Percentiles rank a stretch among this genome's conserved stretches.
Conservation (phyloP, 192 early-diverging fungal species). For the Podila minutissima region DNA sequence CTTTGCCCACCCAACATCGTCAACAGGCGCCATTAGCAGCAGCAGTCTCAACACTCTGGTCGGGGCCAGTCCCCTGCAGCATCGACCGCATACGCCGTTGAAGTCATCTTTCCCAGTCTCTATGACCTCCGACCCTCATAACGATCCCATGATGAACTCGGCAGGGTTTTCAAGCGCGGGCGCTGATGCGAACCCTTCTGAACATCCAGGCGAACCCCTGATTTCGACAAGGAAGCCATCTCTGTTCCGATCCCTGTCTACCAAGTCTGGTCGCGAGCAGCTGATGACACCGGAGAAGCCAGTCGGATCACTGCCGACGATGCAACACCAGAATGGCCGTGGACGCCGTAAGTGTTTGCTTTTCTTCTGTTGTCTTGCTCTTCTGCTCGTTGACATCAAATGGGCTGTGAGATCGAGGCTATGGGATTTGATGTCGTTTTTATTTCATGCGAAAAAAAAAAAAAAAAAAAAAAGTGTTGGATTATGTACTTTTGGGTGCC, state of each 20-base stretch:
- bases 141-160: conserved; percentile 12
- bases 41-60: conserved; percentile 17
- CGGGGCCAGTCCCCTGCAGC: conserved; percentile 19
- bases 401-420: neutral
- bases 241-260: conserved; percentile 24
- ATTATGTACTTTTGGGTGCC: too few relatives aligned
- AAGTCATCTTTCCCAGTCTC: conserved; percentile 29
- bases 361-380: neutral
- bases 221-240: neutral
- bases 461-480: neutral
- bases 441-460: neutral
- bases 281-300: conserved; percentile 26
- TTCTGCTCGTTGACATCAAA: neutral
- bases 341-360: conserved; percentile 32
- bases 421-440: too few relatives aligned
- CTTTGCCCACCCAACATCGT: neutral
- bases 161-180: conserved; percentile 1
- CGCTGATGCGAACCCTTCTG: conserved; percentile 4
- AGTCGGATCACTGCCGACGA: conserved; percentile 33
- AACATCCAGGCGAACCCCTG: neutral
- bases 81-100: conserved; percentile 36
- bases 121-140: conserved; percentile 23
- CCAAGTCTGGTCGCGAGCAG: conserved; percentile 23
- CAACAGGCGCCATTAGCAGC: conserved; percentile 7
- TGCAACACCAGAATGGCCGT: conserved; percentile 26